phyloP scores from a whole-genome alignment of 2,329 filamentous ascomycete species.

The Aspergillus jensenii region DNA sequence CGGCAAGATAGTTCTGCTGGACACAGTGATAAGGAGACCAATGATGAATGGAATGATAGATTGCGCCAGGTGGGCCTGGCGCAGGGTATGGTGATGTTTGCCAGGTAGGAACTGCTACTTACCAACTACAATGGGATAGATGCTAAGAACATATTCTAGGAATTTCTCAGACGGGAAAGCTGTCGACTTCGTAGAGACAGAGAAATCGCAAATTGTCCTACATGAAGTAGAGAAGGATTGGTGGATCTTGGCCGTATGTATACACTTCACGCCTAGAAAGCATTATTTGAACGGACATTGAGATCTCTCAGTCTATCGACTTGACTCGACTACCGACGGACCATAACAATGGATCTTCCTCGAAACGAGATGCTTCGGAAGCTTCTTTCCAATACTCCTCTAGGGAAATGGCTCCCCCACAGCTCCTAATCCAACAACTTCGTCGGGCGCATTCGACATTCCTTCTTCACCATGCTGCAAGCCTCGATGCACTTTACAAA shows the following conservation, averaged over 20 bases:
- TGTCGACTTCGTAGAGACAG: constrained; percentile 85
- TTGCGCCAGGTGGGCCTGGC: constrained; percentile 91
- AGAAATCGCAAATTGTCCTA: constrained; percentile 79
- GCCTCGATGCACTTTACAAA: constrained; percentile 68
- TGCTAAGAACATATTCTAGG: constrained; percentile 41
- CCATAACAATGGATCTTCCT: constrained; percentile 42
- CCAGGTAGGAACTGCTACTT: constrained; percentile 52
- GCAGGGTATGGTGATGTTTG: constrained; percentile 94
- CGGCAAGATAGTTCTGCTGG: constrained; percentile 17
- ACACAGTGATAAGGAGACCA: constrained; percentile 32
- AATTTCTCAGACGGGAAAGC: constrained; percentile 77
- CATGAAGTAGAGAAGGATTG: constrained; percentile 86
- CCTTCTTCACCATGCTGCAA: constrained; percentile 79
- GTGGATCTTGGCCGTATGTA: constrained; percentile 88
- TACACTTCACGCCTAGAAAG: neutral
- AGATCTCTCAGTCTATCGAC: constrained; percentile 66
- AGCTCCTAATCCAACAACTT: constrained; percentile 76
- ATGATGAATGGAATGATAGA: constrained; percentile 77
- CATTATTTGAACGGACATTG: constrained; percentile 6
- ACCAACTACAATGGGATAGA: neutral
- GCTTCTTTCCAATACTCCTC: constrained; percentile 75
- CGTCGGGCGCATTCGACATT: constrained; percentile 80
- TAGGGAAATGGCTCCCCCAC: constrained; percentile 81
- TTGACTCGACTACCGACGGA: constrained; percentile 70
- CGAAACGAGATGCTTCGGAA: constrained; percentile 35